A percentile compares a stretch with the other conserved stretches of the same genome.
Evolutionary conservation across 305 asterid genomes (phyloP).

Genomic region (Fraxinus greggii): DNA sequence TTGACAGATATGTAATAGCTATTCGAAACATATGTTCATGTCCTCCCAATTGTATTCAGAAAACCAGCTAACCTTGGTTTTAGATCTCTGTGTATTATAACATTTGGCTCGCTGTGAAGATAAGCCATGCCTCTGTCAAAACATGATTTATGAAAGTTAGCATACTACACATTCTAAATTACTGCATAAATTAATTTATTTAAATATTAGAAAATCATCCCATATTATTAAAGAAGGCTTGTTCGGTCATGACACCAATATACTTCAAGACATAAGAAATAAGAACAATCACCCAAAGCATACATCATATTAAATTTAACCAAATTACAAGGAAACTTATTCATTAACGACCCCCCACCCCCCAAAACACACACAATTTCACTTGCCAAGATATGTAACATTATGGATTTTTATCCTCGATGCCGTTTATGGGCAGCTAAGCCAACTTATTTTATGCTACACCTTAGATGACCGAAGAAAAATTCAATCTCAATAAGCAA

Average conservation of each 20-base stretch:
- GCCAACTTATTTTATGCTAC: background rate
- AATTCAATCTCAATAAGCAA: background rate
- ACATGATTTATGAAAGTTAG: conserved; percentile 13
- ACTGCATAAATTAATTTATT: conserved; percentile 22
- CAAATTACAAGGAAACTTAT: background rate
- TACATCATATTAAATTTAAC: background rate
- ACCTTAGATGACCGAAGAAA: background rate
- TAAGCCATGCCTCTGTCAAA: conserved; percentile 92
- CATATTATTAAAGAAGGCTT: background rate
- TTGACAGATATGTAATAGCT: conserved; percentile 10
- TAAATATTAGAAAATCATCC: conserved; percentile 3
- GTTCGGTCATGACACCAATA: background rate
- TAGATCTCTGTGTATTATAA: conserved; percentile 86
- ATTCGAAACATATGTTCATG: background rate
- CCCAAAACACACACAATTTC: background rate
- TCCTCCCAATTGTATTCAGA: conserved; percentile 1
- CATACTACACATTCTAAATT: background rate
- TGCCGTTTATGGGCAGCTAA: background rate
- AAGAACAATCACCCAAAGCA: background rate
- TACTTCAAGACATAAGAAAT: background rate
- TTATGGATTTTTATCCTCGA: background rate
- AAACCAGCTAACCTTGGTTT: conserved; percentile 75
- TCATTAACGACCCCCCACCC: background rate
- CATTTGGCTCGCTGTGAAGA: conserved; percentile 98
- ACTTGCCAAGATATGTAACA: background rate